Percentiles rank a stretch among this genome's conserved stretches.
These are phyloP conservation scores for Hemerocallis citrina DNA, from an alignment of 106 monocot genomes.

Conservation along the genomic window DNA sequence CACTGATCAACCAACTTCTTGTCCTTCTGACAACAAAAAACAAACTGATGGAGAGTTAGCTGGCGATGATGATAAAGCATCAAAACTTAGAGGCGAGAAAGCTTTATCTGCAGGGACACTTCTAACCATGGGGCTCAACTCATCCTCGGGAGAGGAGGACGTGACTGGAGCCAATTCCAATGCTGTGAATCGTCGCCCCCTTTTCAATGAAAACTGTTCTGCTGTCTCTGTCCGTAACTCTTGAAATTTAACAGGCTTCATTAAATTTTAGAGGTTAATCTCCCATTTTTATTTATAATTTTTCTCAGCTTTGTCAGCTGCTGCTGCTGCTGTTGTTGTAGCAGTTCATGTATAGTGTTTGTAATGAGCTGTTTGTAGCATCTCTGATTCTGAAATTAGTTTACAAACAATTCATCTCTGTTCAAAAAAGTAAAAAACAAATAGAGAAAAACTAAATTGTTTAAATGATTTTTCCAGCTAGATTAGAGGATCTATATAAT, in stretches of 20 bases:
- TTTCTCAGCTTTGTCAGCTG: no score
- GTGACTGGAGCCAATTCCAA: constrained; percentile 12
- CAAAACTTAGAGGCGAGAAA: constrained; percentile 36
- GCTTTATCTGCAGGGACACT: constrained; percentile 53
- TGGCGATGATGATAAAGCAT: constrained; percentile 10
- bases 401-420: no score
- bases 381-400: neutral
- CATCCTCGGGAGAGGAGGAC: constrained; percentile 4
- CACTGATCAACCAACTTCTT: constrained; percentile 11
- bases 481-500: no score
- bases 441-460: neutral
- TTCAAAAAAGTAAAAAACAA: neutral
- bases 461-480: no score
- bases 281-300: neutral
- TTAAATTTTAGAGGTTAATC: neutral
- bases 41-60: neutral
- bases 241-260: constrained; percentile 5
- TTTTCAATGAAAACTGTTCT: constrained; percentile 31
- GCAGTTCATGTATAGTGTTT: constrained; percentile 21
- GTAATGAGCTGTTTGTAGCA: neutral
- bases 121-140: constrained; percentile 34
- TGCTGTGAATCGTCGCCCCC: constrained; percentile 15
- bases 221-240: constrained; percentile 50
- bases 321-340: constrained; percentile 8
- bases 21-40: neutral